Evolutionary conservation across 345 rosid species (phyloP).

Genomic region (Hypericum androsaemum): DNA sequence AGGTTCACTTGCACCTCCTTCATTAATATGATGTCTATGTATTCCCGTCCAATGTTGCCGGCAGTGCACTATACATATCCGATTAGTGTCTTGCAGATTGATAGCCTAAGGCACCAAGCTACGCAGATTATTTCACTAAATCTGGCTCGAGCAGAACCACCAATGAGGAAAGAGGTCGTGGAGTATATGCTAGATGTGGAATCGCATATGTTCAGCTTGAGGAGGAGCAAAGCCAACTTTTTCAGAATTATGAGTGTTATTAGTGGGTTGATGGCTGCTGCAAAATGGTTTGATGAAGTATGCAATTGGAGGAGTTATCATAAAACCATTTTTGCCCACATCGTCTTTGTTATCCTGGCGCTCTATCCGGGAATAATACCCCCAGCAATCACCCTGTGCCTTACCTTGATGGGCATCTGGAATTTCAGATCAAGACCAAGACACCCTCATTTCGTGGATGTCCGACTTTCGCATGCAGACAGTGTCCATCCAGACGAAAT

Average conservation of each 20-base stretch:
- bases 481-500: conserved; percentile 22
- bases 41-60: conserved; percentile 37
- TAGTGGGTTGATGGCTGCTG: conserved; percentile 13
- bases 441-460: conserved; percentile 39
- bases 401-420: conserved; percentile 30
- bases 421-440: conserved; percentile 30
- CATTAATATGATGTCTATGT: conserved; percentile 25
- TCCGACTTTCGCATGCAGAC: conserved; percentile 28
- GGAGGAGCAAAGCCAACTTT: conserved; percentile 37
- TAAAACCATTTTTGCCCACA: conserved; percentile 26
- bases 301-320: conserved; percentile 34
- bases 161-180: conserved; percentile 43
- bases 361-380: conserved; percentile 22
- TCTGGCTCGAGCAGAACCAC: conserved; percentile 35
- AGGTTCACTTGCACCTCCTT: conserved; percentile 31
- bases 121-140: conserved; percentile 17
- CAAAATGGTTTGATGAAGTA: conserved; percentile 30
- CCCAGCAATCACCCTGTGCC: conserved; percentile 29
- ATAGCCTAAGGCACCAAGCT: conserved; percentile 41
- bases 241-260: conserved; percentile 29
- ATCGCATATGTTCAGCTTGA: conserved; percentile 33
- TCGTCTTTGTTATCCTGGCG: conserved; percentile 25
- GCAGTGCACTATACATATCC: conserved; percentile 32
- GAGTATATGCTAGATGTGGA: conserved; percentile 39
- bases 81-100: conserved; percentile 30